Evolutionary conservation across 2,329 filamentous ascomycete species (phyloP), one percentile per base, ranked within the genome.

Genomic region (Cordyceps pruinosa): DNA sequence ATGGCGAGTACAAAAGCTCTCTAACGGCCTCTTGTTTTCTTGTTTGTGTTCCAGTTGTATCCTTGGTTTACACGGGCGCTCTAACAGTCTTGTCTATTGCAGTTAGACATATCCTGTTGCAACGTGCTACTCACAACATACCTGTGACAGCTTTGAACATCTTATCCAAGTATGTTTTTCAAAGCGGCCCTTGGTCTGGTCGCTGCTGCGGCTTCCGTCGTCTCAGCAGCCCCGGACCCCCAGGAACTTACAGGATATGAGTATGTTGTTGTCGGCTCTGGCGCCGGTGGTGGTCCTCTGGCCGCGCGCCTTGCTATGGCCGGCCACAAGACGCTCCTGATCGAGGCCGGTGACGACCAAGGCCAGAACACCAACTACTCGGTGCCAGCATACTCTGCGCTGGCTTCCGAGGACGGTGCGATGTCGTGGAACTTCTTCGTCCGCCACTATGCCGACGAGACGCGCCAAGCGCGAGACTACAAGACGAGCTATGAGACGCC

Each of bases 351-450:
- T 51, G 80, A 82, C 59, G 82, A 86, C 62, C 76, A 82, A 59
- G 78, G 75, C 19, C 70, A 46, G 48, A 68, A 69, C 35, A 67
- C 72, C 59, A 77, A 81, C 63, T 77, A 81, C 60, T 75, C 78
- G 10, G 75, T 84, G 5, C 82, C 83, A 7, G 76, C 80, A 2
- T 76, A 81, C 63, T 76, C 77, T 23, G 75, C 76, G 48, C 73
- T 75, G 21, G 75, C 78, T 2, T 82, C 79, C 12, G 80, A 85
- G 63, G 79, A 85, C 59, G 73, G 73, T 25, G 73, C 75, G 19
- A 74, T 84, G 62, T 71, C 75, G 46, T 87, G 84, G 84, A 79
- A 84, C 66, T 86, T 81, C 69, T 87, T 80, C 61, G 80, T 85
- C n/a, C 76, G 76, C 46, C 83, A 86, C 66, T 86, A 85, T 64